Percentiles rank a stretch among this genome's conserved stretches.
phyloP scores from a whole-genome alignment of 768 basidiomycete genomes.

The Naganishia vaughanmartiniae region DNA sequence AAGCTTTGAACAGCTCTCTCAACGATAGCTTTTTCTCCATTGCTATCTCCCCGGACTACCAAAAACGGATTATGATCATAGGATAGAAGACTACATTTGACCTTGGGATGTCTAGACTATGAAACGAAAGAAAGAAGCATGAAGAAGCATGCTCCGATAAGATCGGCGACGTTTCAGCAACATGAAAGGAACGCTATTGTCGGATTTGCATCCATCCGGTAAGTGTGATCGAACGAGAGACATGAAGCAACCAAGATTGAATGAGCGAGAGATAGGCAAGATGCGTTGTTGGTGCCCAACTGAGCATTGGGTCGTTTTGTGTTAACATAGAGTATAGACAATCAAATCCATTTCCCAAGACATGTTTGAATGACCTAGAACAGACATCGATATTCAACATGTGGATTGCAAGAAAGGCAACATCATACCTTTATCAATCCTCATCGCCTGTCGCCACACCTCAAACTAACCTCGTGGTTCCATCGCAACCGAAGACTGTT shows the following conservation, averaged over 20 bases:
- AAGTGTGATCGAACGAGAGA: constrained; percentile 8
- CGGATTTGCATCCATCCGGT: not conserved
- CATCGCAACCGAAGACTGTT: not conserved
- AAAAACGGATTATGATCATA: too few relatives aligned
- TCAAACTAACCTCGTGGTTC: not conserved
- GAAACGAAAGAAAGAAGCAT: too few relatives aligned
- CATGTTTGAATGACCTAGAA: not conserved
- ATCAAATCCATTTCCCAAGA: not conserved
- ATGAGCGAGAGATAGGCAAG: not conserved
- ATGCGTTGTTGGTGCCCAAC: not conserved
- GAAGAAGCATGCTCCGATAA: not conserved
- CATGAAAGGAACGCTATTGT: not conserved
- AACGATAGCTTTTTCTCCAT: too few relatives aligned
- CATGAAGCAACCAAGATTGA: not conserved
- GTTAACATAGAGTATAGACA: not conserved
- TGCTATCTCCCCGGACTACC: too few relatives aligned
- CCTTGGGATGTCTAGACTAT: too few relatives aligned
- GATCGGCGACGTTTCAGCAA: constrained; percentile 5
- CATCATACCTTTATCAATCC: not conserved
- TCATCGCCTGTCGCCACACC: not conserved
- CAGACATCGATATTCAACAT: not conserved
- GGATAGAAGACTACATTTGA: too few relatives aligned
- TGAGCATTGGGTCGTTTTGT: not conserved
- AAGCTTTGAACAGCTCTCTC: too few relatives aligned
- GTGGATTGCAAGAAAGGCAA: constrained; percentile 23